A percentile compares a stretch with the other conserved stretches of the same genome.
These are phyloP conservation scores for Mycena floridula DNA, from an alignment of 768 basidiomycete species.

Conservation along the genomic window DNA sequence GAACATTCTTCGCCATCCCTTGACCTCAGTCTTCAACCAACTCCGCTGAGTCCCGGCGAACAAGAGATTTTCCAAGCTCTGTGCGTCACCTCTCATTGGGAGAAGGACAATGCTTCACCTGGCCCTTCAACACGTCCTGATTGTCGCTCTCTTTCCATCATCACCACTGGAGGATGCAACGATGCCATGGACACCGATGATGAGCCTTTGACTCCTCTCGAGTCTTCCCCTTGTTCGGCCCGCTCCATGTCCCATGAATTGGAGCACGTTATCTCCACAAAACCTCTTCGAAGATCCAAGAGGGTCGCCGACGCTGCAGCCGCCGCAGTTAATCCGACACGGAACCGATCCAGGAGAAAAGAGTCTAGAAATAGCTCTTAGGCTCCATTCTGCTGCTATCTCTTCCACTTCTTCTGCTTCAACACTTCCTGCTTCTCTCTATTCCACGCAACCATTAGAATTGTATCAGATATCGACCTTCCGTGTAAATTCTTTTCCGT, in stretches of 20 bases:
- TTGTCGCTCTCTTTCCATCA: conserved; percentile 7
- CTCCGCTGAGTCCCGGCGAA: conserved; percentile 63
- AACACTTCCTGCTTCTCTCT: conserved; percentile 1
- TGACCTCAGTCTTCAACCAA: conserved; percentile 20
- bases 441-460: conserved; percentile 3
- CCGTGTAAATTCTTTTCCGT: conserved; percentile 1
- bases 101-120: conserved; percentile 25
- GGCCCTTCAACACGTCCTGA: conserved; percentile 7
- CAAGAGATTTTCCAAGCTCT: conserved; percentile 65
- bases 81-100: conserved; percentile 56
- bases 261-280: conserved; percentile 17
- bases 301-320: conserved; percentile 53
- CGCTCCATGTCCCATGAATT: conserved; percentile 2
- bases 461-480: conserved; percentile 6
- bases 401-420: conserved; percentile 6
- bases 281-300: conserved; percentile 57
- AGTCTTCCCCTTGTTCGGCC: not conserved
- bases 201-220: not conserved
- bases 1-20: not conserved
- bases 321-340: too few species aligned
- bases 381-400: not conserved
- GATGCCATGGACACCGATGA: not conserved
- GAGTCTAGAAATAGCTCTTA: not conserved
- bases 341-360: not conserved
- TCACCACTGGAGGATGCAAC: conserved; percentile 1